phyloP scores from a whole-genome alignment of 2,329 filamentous ascomycete species.

The Aspergillus nomiae region DNA sequence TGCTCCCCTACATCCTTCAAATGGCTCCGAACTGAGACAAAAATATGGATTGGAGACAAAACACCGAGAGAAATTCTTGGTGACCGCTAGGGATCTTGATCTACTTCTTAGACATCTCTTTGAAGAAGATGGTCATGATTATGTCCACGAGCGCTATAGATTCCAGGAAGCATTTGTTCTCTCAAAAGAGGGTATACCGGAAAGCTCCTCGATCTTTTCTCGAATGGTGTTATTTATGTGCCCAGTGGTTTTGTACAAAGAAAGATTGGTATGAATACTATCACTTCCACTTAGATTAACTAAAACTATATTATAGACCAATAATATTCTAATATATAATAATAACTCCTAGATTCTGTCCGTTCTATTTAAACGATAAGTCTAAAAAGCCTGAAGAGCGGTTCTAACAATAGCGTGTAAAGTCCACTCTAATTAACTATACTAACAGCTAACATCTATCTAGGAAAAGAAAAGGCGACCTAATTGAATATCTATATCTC shows the following conservation, averaged over 20 bases:
- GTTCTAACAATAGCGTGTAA: conserved; percentile 14
- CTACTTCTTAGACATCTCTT: conserved; percentile 17
- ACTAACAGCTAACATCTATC: conserved; percentile 3
- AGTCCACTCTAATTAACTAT: conserved; percentile 12
- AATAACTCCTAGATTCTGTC: conserved; percentile 14
- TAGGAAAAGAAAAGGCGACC: not conserved
- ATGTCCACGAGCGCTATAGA: conserved; percentile 6
- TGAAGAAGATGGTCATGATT: conserved; percentile 11
- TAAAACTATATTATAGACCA: conserved; percentile 7
- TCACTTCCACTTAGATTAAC: conserved; percentile 1
- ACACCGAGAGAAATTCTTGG: conserved; percentile 12
- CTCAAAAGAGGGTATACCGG: not conserved
- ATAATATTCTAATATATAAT: conserved; percentile 12
- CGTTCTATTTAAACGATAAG: conserved; percentile 12
- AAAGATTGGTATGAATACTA: conserved; percentile 8
- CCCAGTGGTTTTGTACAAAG: conserved; percentile 4
- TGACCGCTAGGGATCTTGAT: conserved; percentile 21
- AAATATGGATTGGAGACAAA: conserved; percentile 19
- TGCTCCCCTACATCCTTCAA: not conserved
- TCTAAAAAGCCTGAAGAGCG: conserved; percentile 2
- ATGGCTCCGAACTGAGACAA: conserved; percentile 7
- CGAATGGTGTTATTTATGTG: conserved; percentile 14
- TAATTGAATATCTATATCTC: not conserved
- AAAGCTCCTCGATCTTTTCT: conserved; percentile 3
- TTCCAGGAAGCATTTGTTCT: conserved; percentile 3